Percentiles rank a stretch among this genome's conserved stretches.
Evolutionary conservation across 495 filamentous ascomycete genomes (phyloP).

Genomic region (Penicillium goetzii): DNA sequence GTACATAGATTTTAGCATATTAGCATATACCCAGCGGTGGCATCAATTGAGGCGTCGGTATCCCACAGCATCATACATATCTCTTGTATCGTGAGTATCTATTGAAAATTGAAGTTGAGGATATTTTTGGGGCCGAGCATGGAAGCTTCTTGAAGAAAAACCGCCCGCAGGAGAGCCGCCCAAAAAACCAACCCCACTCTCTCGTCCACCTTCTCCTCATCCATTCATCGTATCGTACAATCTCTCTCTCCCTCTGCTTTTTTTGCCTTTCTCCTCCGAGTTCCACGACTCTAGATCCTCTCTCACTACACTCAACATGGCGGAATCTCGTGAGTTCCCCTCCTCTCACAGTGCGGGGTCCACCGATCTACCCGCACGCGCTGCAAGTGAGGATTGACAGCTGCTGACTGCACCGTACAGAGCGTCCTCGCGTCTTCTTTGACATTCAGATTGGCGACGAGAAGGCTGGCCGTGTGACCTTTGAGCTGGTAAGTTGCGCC

Average conservation of each 20-base stretch:
- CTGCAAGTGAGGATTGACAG: conserved; percentile 16
- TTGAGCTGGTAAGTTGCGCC: conserved; percentile 70
- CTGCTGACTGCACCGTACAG: conserved; percentile 33
- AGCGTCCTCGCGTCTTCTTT: conserved; percentile 80
- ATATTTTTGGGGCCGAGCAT: conserved; percentile 28
- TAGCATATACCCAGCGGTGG: conserved; percentile 19
- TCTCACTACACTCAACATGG: conserved; percentile 36
- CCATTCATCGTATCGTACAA: conserved; percentile 8
- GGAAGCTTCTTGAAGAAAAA: conserved; percentile 52
- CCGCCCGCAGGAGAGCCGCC: conserved; percentile 19
- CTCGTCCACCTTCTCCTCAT: conserved; percentile 15
- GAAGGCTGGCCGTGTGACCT: conserved; percentile 71
- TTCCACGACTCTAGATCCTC: conserved; percentile 7
- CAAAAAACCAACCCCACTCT: conserved; percentile 13
- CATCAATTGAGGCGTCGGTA: conserved; percentile 10
- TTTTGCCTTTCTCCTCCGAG: conserved; percentile 6
- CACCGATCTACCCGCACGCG: conserved; percentile 24
- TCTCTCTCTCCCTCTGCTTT: conserved; percentile 15
- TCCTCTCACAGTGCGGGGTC: conserved; percentile 38
- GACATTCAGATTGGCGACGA: conserved; percentile 80
- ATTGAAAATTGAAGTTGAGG: neutral
- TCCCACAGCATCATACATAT: no score
- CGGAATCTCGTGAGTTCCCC: conserved; percentile 41
- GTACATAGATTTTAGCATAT: conserved; percentile 19
- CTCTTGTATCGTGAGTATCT: neutral